Evolutionary conservation across 352 stramenopile genomes (phyloP).

Genomic region (Pythium sp.): DNA sequence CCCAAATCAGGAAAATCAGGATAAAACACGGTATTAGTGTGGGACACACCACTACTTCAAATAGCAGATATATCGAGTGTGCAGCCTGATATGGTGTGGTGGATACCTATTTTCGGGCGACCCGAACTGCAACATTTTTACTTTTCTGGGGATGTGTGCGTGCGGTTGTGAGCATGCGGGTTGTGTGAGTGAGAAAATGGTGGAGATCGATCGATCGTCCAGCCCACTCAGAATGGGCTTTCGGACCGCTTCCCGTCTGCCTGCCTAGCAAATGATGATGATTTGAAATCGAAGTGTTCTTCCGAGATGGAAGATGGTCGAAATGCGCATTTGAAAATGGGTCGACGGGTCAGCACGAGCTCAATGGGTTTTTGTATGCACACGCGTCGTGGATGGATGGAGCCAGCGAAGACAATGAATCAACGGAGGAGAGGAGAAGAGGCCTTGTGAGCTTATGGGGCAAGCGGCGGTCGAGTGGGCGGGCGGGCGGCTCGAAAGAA

Average conservation of each 20-base stretch:
- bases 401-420: neutral
- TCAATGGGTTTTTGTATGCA: neutral
- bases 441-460: neutral
- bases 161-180: neutral
- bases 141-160: neutral
- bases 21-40: neutral
- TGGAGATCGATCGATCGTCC: neutral
- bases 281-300: too few relatives aligned
- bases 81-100: slow-evolving; percentile 1
- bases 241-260: too few relatives aligned
- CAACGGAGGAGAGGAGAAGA: neutral
- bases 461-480: neutral
- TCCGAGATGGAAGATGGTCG: too few relatives aligned
- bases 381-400: neutral
- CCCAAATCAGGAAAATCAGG: slow-evolving; percentile 8
- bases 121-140: slow-evolving; percentile 16
- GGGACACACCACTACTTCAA: neutral
- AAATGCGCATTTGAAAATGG: neutral
- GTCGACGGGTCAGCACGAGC: neutral
- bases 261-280: neutral
- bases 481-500: slow-evolving; percentile 1
- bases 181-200: neutral
- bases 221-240: neutral
- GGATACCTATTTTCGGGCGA: neutral
- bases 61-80: neutral